Evolutionary conservation across 208 protist genomes (phyloP), one percentile per base, ranked within the genome.

Genomic region (Leptomonas seymouri): DNA sequence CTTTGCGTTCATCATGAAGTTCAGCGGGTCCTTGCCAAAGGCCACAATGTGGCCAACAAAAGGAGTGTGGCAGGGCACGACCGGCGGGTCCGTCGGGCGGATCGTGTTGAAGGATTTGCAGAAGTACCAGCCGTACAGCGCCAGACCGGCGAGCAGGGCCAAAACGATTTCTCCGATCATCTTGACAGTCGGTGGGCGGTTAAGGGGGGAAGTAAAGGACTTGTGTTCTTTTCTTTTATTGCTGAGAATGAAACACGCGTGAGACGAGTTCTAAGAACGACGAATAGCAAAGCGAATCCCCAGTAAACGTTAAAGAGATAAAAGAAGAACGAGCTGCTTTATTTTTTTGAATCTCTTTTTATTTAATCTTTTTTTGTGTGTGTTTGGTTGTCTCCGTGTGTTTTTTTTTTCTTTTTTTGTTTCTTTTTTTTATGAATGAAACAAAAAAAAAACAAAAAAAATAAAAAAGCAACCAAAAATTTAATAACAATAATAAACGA

Each of bases 61-160:
- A 0, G 90, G 90, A 4, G 83, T 78, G 21, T 60, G 28, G 53
- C 85, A 85, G 8, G 44, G 78, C n/a, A 88, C 73, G 30, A 90
- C 81, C 42, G 90, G 90, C 39, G 90, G 90, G 58, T 95, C 90
- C 18, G 85, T 90, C 15, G 82, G 75, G 21, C 89, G 84, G 27
- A 79, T 89, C 15, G 81, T 88, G 71, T 91, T 93, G 74, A 91
- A 93, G 34, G 88, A 91, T 57, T 88, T 82, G 50, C 84, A 84
- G 74, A 90, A 91, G 67, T 91, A 93, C 83, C 84, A 85, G 48
- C 81, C 75, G 55, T 93, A 93, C 58, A 93, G 56, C 36, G 68
- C 82, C 27, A 86, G 31, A 48, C 70, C 75, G 53, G 81, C 84
- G 18, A 86, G 31, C 31, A 83, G 41, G 51, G 88, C 66, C 28